Percentiles rank a stretch among this genome's conserved stretches.
Conservation (phyloP, 2,329 filamentous ascomycete genomes). For the Chrysoporthe puriensis region DNA sequence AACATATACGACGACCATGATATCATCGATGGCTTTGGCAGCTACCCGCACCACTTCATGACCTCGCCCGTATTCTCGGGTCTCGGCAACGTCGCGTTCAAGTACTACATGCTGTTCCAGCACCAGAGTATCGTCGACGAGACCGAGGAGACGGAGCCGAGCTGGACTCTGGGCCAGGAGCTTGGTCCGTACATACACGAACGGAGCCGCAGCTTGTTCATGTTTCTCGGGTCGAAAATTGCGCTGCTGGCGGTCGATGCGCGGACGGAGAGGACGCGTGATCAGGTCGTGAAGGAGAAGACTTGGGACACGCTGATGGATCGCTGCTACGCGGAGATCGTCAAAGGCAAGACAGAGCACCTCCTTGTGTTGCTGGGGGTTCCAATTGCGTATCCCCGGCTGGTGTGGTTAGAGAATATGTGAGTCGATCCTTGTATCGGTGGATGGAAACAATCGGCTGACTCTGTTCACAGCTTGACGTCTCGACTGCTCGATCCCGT, state of each 20-base stretch:
- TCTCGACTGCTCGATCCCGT: constrained; percentile 85
- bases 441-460: constrained; percentile 1
- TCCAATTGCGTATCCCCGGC: constrained; percentile 78
- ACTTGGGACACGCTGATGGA: constrained; percentile 89
- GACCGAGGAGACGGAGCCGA: constrained; percentile 81
- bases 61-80: constrained; percentile 86
- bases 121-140: constrained; percentile 87
- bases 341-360: constrained; percentile 85
- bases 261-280: constrained; percentile 83
- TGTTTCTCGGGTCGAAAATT: constrained; percentile 78
- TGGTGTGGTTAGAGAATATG: constrained; percentile 75
- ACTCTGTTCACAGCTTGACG: constrained; percentile 62
- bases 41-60: constrained; percentile 92
- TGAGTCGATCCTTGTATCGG: constrained; percentile 45
- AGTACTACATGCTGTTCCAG: constrained; percentile 98
- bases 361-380: constrained; percentile 86
- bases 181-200: constrained; percentile 92
- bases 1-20: constrained; percentile 98
- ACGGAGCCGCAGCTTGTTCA: constrained; percentile 81
- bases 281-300: constrained; percentile 77
- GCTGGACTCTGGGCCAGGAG: constrained; percentile 80
- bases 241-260: constrained; percentile 88
- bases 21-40: constrained; percentile 89
- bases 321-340: constrained; percentile 79
- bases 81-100: constrained; percentile 89